Conservation (phyloP, 2,329 filamentous ascomycete species). For the Colletotrichum camelliae region DNA sequence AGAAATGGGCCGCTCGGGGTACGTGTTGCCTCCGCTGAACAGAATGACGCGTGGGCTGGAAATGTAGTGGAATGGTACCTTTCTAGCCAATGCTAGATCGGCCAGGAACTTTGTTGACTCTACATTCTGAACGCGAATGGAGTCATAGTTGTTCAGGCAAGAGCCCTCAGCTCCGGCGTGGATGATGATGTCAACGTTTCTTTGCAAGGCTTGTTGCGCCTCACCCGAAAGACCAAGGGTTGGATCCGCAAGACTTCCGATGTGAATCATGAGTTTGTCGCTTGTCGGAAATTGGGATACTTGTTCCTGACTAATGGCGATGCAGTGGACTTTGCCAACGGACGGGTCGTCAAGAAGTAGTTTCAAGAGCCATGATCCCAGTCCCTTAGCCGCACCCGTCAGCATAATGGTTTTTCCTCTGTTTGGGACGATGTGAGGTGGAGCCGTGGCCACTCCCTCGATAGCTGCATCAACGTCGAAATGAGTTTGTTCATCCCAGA, state of each 20-base stretch:
- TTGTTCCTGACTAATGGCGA: conserved; percentile 39
- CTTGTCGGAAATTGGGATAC: not conserved
- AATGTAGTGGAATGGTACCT: conserved; percentile 38
- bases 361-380: conserved; percentile 42
- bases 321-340: conserved; percentile 45
- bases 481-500: conserved; percentile 32
- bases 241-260: conserved; percentile 39
- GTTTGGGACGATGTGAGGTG: not conserved
- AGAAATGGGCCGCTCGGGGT: conserved; percentile 22
- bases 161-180: conserved; percentile 47
- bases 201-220: not conserved
- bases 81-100: conserved; percentile 23
- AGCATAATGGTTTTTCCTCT: conserved; percentile 30
- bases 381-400: conserved; percentile 45
- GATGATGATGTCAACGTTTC: conserved; percentile 50
- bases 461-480: not conserved
- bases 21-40: not conserved
- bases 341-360: conserved; percentile 34
- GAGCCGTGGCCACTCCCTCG: not conserved
- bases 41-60: conserved; percentile 33
- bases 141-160: conserved; percentile 35
- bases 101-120: conserved; percentile 33
- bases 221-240: conserved; percentile 41
- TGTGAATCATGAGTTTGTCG: conserved; percentile 35
- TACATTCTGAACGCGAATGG: conserved; percentile 33